Conservation (phyloP, 495 filamentous ascomycete species). For the Saxophila tyrrhenica region DNA sequence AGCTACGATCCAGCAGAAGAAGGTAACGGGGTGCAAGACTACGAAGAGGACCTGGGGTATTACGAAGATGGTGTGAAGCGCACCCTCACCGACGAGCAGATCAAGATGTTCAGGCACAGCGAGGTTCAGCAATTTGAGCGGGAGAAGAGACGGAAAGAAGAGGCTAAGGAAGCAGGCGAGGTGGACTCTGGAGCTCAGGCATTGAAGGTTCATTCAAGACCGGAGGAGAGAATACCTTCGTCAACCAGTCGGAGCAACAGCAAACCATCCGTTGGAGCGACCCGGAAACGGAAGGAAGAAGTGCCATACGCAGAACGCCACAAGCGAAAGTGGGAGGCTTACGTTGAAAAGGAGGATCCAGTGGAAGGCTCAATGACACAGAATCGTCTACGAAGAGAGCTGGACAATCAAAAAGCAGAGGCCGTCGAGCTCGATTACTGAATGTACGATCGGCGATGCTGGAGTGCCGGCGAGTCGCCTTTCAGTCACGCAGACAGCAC, state of each 20-base stretch:
- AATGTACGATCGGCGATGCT: too few relatives aligned
- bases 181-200: slow-evolving; percentile 3
- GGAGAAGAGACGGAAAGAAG: slow-evolving; percentile 29
- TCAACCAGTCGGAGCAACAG: slow-evolving; percentile 3
- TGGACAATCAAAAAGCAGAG: slow-evolving; percentile 21
- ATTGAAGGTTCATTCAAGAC: slow-evolving; percentile 8
- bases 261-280: background rate
- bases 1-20: slow-evolving; percentile 33
- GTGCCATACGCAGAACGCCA: slow-evolving; percentile 23
- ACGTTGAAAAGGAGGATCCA: slow-evolving; percentile 35
- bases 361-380: slow-evolving; percentile 37
- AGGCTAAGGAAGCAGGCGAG: slow-evolving; percentile 15
- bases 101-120: slow-evolving; percentile 79
- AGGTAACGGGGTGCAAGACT: slow-evolving; percentile 29
- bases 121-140: slow-evolving; percentile 68
- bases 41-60: slow-evolving; percentile 71
- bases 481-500: too few relatives aligned
- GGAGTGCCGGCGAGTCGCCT: too few relatives aligned
- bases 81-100: slow-evolving; percentile 84
- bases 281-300: slow-evolving; percentile 27
- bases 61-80: slow-evolving; percentile 84
- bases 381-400: slow-evolving; percentile 23
- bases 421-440: slow-evolving; percentile 30
- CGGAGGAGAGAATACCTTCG: background rate
- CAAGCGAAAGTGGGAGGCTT: slow-evolving; percentile 45